phyloP scores from a whole-genome alignment of 139 green algal genomes.

The Astrephomene gubernaculifera region DNA sequence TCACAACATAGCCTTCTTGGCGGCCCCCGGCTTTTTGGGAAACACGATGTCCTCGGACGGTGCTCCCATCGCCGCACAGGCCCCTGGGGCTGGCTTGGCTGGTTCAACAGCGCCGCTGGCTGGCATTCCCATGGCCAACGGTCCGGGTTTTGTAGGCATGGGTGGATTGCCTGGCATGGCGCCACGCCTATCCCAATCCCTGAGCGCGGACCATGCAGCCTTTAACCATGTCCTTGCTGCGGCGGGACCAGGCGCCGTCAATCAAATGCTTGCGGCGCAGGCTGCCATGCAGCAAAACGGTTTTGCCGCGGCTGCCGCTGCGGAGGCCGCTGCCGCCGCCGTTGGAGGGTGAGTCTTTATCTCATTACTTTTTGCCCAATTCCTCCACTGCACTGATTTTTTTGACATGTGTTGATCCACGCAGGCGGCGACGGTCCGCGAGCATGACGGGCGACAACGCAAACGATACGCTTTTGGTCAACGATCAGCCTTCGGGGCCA shows the following conservation, averaged over 20 bases:
- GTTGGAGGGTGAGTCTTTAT: conserved; percentile 24
- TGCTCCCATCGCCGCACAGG: conserved; percentile 15
- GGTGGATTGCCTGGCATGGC: neutral
- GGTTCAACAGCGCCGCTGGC: neutral
- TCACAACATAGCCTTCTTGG: conserved; percentile 77
- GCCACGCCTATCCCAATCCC: neutral
- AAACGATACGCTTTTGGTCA: conserved; percentile 28
- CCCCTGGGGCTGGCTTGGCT: neutral
- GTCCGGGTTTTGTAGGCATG: neutral
- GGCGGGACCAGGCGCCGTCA: conserved; percentile 9
- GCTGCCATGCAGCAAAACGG: conserved; percentile 28
- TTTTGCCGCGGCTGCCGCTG: neutral
- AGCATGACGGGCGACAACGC: conserved; percentile 15
- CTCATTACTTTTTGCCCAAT: neutral
- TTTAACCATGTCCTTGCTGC: conserved; percentile 36
- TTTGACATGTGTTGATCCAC: neutral
- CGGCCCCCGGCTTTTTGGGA: conserved; percentile 24
- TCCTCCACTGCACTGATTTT: neutral
- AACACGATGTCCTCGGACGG: conserved; percentile 9
- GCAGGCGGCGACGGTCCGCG: conserved; percentile 19
- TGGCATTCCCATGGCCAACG: neutral
- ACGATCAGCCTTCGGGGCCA: neutral
- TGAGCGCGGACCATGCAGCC: conserved; percentile 39
- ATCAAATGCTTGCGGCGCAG: conserved; percentile 36
- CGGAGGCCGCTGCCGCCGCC: conserved; percentile 4